These are phyloP conservation scores for Nicotiana benthamiana DNA, from an alignment of 257 asterid species.

Conservation along the genomic window DNA sequence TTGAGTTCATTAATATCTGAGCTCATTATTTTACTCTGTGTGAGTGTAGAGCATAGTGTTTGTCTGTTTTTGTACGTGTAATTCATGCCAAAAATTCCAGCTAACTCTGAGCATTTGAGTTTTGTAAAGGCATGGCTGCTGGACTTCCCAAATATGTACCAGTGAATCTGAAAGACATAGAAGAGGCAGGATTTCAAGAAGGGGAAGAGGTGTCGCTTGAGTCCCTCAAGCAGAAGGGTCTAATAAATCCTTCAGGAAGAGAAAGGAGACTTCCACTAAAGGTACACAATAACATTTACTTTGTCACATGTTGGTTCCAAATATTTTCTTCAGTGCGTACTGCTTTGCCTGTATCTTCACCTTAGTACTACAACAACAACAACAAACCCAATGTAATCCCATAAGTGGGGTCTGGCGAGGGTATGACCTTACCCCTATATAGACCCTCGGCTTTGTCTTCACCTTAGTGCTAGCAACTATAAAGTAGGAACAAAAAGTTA, in stretches of 20 bases:
- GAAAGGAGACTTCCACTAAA: slow-evolving; percentile 87
- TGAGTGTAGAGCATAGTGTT: background rate
- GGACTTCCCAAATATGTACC: slow-evolving; percentile 92
- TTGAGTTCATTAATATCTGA: background rate
- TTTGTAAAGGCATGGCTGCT: slow-evolving; percentile 66
- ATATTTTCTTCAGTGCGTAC: background rate
- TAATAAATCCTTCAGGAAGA: slow-evolving; percentile 94
- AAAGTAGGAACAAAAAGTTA: background rate
- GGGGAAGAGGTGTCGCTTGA: slow-evolving; percentile 95
- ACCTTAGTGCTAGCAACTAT: background rate
- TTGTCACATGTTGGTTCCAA: background rate
- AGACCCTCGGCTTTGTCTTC: background rate
- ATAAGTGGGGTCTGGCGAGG: no score
- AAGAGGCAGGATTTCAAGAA: slow-evolving; percentile 71
- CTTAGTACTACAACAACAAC: background rate
- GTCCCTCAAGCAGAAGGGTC: slow-evolving; percentile 74
- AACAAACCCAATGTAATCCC: no score
- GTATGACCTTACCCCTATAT: no score
- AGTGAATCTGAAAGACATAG: slow-evolving; percentile 75
- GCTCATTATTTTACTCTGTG: background rate
- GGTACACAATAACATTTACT: slow-evolving; percentile 30
- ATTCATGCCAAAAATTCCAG: background rate
- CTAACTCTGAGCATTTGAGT: slow-evolving; percentile 4
- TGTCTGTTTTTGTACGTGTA: background rate
- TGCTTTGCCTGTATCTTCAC: background rate